Base-by-base conservation (phyloP, 2,329 filamentous ascomycete genomes). In the Myrmaecium sp. region DNA sequence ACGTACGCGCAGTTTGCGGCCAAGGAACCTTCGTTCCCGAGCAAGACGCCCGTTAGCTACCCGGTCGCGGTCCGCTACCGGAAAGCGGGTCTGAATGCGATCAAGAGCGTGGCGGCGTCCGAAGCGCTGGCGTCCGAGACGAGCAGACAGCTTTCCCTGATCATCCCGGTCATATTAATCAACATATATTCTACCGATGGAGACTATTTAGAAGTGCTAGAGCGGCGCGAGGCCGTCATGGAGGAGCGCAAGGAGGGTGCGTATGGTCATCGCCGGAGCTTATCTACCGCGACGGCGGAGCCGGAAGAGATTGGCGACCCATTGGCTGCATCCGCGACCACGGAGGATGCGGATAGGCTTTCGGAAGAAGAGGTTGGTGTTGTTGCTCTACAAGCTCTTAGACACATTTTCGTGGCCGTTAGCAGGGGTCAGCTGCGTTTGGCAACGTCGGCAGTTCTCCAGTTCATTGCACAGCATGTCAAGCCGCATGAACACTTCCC, bases 281-380 rank as follows among this genome's bases (percentile, higher is more conserved):
- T 78, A 23, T 75, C 78, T 12, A 91, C 83, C 0, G 65, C 69
- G 30, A 84, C 78, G 1, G 63, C 64, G 26, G 76, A 80, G 24
- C 73, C 72, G 0, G 66, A 72, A 5, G 78, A 78, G 34, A n/a
- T n/a, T n/a, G 66, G 78, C 22, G 64, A 69, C 26, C 57, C 65
- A 7, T 51, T 63, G 7, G 77, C 79, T 14, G 67, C 82, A n/a
- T 69, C 77, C 1, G 80, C 76, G 29, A 82, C 81, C 0, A 78
- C 80, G 1, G 75, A 75, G 14, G 86, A 94, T 44, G 82, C 82
- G 14, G 89, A 95, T 52, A 81, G 76, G 47, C 58, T 89, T 33
- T 84, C 82, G 2, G 84, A 95, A 51, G 75, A 93, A 54, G 79
- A 91, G 43, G 82, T 83, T 10, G 79, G 79, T 15, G 62, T 91